These are phyloP conservation scores for Colletotrichum navitas DNA, from an alignment of 2,329 filamentous ascomycete genomes.

Conservation along the genomic window DNA sequence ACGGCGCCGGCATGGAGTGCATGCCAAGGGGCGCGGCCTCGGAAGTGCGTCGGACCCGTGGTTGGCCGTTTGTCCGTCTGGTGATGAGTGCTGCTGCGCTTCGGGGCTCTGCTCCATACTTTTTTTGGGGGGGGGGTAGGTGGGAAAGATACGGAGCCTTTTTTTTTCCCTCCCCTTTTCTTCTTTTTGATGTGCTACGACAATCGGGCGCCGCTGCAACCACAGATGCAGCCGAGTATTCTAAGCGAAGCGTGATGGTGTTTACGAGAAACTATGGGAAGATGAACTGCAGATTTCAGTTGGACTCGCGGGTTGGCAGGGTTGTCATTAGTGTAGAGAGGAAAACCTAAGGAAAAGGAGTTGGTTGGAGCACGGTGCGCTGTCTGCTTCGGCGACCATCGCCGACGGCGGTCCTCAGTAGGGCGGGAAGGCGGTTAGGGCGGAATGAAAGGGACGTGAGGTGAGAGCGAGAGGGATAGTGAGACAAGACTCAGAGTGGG, in stretches of 20 bases:
- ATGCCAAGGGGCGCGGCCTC: slow-evolving; percentile 40
- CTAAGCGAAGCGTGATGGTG: not conserved
- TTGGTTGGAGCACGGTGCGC: not conserved
- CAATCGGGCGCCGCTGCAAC: not conserved
- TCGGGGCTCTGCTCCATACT: slow-evolving; percentile 40
- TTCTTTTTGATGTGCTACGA: slow-evolving; percentile 10
- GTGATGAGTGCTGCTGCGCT: slow-evolving; percentile 31
- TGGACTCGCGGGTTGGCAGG: slow-evolving; percentile 3
- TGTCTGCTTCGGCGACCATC: slow-evolving; percentile 3
- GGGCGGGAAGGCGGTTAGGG: slow-evolving; percentile 14
- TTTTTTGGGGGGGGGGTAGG: slow-evolving; percentile 13
- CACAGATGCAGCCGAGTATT: not conserved
- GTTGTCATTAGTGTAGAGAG: not conserved
- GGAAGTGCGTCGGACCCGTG: slow-evolving; percentile 40
- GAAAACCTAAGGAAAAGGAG: not conserved
- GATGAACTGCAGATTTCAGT: slow-evolving; percentile 2
- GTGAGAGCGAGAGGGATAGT: not conserved
- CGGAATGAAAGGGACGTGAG: not conserved
- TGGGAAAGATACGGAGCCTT: slow-evolving; percentile 11
- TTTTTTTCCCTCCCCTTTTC: not conserved
- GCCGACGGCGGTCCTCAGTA: slow-evolving; percentile 1
- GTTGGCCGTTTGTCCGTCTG: slow-evolving; percentile 40
- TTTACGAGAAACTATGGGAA: slow-evolving; percentile 7
- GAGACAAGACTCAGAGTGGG: not conserved
- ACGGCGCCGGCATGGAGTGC: slow-evolving; percentile 41